Percentiles rank a stretch among this genome's conserved stretches.
These are phyloP conservation scores for Ganoderma lucidum DNA, from an alignment of 1,284 basidiomycete species.

Conservation along the genomic window DNA sequence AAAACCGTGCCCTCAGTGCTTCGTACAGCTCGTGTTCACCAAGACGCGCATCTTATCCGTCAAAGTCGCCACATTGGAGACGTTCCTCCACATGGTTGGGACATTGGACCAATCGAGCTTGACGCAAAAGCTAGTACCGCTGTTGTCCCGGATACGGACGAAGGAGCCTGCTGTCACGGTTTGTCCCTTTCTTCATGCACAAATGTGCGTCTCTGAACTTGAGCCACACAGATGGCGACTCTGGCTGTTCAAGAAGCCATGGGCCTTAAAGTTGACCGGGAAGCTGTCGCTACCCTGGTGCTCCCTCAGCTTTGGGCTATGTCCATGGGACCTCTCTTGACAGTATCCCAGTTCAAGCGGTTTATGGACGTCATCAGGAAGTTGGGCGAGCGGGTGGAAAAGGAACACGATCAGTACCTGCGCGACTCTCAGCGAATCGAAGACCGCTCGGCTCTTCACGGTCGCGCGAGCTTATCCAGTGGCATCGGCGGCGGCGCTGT, in stretches of 20 bases:
- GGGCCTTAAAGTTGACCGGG: conserved; percentile 94
- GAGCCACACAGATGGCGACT: conserved; percentile 78
- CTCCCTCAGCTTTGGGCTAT: conserved; percentile 95
- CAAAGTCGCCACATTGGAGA: conserved; percentile 89
- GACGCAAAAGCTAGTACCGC: conserved; percentile 94
- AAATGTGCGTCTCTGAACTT: background rate
- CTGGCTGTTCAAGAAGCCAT: conserved; percentile 96
- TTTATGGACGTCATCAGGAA: conserved; percentile 86
- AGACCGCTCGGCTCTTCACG: conserved; percentile 65
- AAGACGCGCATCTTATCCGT: conserved; percentile 87
- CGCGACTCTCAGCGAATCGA: conserved; percentile 86
- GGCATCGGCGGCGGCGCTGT: conserved; percentile 51
- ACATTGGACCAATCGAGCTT: conserved; percentile 93
- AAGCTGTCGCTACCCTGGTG: conserved; percentile 93
- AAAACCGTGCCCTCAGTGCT: background rate
- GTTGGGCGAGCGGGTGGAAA: conserved; percentile 82
- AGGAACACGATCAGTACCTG: conserved; percentile 85
- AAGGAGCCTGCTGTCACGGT: conserved; percentile 94
- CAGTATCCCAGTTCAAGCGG: conserved; percentile 89
- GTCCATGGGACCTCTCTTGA: conserved; percentile 95
- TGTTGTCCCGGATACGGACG: conserved; percentile 94
- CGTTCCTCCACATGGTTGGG: conserved; percentile 93
- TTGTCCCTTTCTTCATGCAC: conserved; percentile 31
- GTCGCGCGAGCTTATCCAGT: conserved; percentile 39
- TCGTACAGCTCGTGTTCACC: conserved; percentile 83